phyloP scores from a whole-genome alignment of 306 rosid genomes.

The Quercus parvula region DNA sequence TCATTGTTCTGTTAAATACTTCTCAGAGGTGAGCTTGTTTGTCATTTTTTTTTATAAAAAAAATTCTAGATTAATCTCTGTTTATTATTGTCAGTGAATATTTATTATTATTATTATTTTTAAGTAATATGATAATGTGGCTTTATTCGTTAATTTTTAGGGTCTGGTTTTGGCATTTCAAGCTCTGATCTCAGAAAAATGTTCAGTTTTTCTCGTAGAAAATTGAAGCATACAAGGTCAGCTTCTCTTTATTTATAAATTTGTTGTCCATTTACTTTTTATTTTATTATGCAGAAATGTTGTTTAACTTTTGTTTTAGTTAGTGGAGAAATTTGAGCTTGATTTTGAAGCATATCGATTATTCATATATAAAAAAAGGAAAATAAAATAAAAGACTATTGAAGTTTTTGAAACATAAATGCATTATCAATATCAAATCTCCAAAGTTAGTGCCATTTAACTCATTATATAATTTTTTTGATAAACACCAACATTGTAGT shows the following conservation, averaged over 20 bases:
- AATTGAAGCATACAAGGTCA: constrained; percentile 77
- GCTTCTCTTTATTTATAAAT: neutral
- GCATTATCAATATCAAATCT: neutral
- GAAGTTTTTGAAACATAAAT: neutral
- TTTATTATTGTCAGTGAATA: no score
- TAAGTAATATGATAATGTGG: constrained; percentile 22
- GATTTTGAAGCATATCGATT: neutral
- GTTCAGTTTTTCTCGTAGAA: constrained; percentile 90
- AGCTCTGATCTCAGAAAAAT: constrained; percentile 32
- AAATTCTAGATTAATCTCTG: no score
- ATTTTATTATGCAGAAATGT: neutral
- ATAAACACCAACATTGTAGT: neutral
- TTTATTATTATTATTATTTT: neutral
- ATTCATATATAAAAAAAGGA: neutral
- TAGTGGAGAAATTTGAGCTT: neutral
- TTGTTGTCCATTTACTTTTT: neutral
- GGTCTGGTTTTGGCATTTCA: neutral
- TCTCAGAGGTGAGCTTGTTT: neutral
- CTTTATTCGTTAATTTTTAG: constrained; percentile 15
- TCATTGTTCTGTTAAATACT: neutral
- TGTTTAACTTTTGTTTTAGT: neutral
- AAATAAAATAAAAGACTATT: neutral
- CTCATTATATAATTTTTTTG: neutral
- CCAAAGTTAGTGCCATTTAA: neutral
- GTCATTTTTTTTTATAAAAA: no score